These are phyloP conservation scores for Didymella sp. DNA, from an alignment of 2,329 filamentous ascomycete genomes.

Conservation along the genomic window DNA sequence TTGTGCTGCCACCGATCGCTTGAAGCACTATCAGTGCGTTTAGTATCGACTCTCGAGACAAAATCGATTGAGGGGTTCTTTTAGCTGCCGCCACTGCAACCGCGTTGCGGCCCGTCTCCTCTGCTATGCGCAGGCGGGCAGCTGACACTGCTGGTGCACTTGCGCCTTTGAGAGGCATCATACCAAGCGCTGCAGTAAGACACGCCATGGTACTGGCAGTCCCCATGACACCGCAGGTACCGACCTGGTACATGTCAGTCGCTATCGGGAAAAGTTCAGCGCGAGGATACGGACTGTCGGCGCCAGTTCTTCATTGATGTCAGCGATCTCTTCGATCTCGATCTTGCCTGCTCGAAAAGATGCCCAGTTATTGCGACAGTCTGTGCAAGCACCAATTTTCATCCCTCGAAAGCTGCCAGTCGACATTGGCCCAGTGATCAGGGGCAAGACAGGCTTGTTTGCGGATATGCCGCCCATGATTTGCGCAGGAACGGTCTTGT, in stretches of 20 bases:
- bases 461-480: slow-evolving; percentile 78
- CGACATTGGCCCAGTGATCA: slow-evolving; percentile 79
- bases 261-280: not conserved
- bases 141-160: slow-evolving; percentile 63
- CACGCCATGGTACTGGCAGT: slow-evolving; percentile 66
- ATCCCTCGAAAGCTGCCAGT: slow-evolving; percentile 70
- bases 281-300: slow-evolving; percentile 62
- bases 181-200: slow-evolving; percentile 59
- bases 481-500: slow-evolving; percentile 77
- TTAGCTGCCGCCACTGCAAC: slow-evolving; percentile 52
- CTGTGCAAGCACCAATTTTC: slow-evolving; percentile 75
- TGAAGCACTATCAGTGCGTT: slow-evolving; percentile 57
- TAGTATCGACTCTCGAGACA: slow-evolving; percentile 57
- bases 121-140: slow-evolving; percentile 59
- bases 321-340: slow-evolving; percentile 74
- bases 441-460: slow-evolving; percentile 72
- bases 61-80: slow-evolving; percentile 54
- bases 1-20: slow-evolving; percentile 55
- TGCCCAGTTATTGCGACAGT: slow-evolving; percentile 78
- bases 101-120: slow-evolving; percentile 60
- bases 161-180: slow-evolving; percentile 62
- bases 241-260: slow-evolving; percentile 39
- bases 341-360: slow-evolving; percentile 69
- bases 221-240: slow-evolving; percentile 65
- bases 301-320: slow-evolving; percentile 74